Conservation (phyloP, 139 green algal genomes). For the Penium margaritaceum region DNA sequence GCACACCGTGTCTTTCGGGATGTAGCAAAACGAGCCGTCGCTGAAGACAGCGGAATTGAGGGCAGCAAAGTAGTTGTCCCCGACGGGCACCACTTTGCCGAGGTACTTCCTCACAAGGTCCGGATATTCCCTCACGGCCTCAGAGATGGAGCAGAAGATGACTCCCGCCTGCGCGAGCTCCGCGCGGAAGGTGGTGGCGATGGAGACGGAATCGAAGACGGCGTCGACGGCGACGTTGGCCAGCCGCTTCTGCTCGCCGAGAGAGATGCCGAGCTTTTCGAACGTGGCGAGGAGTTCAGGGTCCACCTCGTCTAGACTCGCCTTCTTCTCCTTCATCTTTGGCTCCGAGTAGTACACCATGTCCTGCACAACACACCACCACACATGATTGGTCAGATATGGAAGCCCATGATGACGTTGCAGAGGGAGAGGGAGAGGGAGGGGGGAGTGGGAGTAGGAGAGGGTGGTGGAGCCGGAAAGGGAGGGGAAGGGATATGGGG, state of each 20-base stretch:
- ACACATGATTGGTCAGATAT: no score
- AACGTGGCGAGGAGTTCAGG: slow-evolving; percentile 91
- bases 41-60: slow-evolving; percentile 94
- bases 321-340: slow-evolving; percentile 83
- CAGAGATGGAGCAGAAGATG: slow-evolving; percentile 93
- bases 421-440: no score
- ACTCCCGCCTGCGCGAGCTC: slow-evolving; percentile 89
- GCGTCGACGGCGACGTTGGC: slow-evolving; percentile 94
- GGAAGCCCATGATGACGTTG: no score
- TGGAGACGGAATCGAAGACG: slow-evolving; percentile 97
- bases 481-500: no score
- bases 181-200: slow-evolving; percentile 92
- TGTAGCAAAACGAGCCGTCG: slow-evolving; percentile 95
- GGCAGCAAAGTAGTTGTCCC: slow-evolving; percentile 96
- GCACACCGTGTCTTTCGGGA: slow-evolving; percentile 87
- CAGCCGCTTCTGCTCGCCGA: slow-evolving; percentile 96
- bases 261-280: slow-evolving; percentile 93
- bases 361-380: no score
- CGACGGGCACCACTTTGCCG: slow-evolving; percentile 68
- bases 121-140: slow-evolving; percentile 90
- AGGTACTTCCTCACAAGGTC: slow-evolving; percentile 82
- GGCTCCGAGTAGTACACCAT: slow-evolving; percentile 92
- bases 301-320: slow-evolving; percentile 71
- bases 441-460: no score
- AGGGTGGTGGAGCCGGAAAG: background rate